Evolutionary conservation across 2,329 filamentous ascomycete species (phyloP).

Genomic region (Ceratocystis papillata): DNA sequence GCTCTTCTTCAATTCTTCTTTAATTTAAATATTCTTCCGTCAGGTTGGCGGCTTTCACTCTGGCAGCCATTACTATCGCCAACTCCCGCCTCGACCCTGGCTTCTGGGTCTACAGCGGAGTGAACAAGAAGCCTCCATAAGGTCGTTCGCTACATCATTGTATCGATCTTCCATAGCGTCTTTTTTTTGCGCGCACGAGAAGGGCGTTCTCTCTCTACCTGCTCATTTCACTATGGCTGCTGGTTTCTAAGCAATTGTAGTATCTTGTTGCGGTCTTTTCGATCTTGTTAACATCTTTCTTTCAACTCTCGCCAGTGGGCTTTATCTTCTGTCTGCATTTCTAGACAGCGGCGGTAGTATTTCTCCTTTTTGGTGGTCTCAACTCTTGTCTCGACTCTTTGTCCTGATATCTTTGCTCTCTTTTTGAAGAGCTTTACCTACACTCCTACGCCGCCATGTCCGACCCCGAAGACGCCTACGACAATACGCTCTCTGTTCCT

Average conservation of each 20-base stretch:
- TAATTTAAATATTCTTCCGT: conserved; percentile 8
- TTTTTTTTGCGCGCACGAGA: not conserved
- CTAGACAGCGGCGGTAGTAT: not conserved
- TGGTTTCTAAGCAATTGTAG: conserved; percentile 13
- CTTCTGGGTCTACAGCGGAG: conserved; percentile 90
- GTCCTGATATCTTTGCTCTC: not conserved
- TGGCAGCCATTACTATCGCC: conserved; percentile 23
- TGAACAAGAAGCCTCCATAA: conserved; percentile 98
- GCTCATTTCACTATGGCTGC: conserved; percentile 18
- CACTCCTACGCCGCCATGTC: conserved; percentile 48
- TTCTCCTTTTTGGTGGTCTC: not conserved
- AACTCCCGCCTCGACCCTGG: conserved; percentile 80
- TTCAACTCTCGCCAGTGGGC: not conserved
- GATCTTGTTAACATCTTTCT: not conserved
- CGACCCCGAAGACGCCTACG: conserved; percentile 49
- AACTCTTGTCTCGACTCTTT: not conserved
- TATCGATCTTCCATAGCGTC: not conserved
- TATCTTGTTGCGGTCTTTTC: not conserved
- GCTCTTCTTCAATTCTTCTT: not conserved
- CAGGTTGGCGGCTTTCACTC: conserved; percentile 25
- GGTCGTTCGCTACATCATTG: not conserved
- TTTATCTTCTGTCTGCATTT: not conserved
- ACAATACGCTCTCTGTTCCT: conserved; percentile 58
- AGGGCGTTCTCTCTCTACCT: not conserved
- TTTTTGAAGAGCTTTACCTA: not conserved